Conservation (phyloP, 306 rosid species). For the Acacia melanoxylon region DNA sequence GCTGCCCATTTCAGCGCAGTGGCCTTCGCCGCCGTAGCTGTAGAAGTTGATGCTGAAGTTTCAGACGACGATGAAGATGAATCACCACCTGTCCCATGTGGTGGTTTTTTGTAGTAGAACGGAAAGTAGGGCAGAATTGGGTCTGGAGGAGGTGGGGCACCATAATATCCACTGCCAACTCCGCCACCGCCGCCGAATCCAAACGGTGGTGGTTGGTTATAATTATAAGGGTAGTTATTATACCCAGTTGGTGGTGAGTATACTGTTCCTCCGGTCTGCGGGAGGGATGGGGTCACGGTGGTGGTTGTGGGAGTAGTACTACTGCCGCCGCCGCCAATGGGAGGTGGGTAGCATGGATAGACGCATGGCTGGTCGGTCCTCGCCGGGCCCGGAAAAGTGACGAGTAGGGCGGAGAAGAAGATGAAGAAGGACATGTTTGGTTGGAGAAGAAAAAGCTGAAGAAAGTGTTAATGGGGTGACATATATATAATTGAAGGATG, state of each 20-base stretch:
- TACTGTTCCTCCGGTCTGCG: conserved; percentile 38
- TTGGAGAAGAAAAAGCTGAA: neutral
- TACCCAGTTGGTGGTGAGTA: conserved; percentile 61
- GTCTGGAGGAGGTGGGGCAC: conserved; percentile 81
- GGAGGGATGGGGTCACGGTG: conserved; percentile 41
- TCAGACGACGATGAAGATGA: neutral
- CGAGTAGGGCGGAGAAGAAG: conserved; percentile 34
- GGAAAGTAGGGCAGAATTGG: conserved; percentile 94
- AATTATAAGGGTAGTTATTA: conserved; percentile 38
- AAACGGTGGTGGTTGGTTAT: conserved; percentile 59
- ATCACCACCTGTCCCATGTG: conserved; percentile 39
- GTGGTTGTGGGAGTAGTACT: conserved; percentile 42
- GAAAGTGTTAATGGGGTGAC: conserved; percentile 17
- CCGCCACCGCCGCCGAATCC: neutral
- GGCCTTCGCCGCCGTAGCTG: conserved; percentile 4
- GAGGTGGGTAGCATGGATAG: conserved; percentile 87
- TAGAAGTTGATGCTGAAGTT: neutral
- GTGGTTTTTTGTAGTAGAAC: conserved; percentile 73
- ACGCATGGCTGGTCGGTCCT: conserved; percentile 61
- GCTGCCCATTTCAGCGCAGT: conserved; percentile 21
- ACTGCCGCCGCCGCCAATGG: conserved; percentile 35
- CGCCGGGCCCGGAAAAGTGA: conserved; percentile 39
- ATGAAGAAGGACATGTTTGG: conserved; percentile 27
- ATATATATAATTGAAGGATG: conserved; percentile 22
- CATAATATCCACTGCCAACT: conserved; percentile 5